These are phyloP conservation scores for Xerocomellus intermedius DNA, from an alignment of 768 basidiomycete genomes.

Conservation along the genomic window DNA sequence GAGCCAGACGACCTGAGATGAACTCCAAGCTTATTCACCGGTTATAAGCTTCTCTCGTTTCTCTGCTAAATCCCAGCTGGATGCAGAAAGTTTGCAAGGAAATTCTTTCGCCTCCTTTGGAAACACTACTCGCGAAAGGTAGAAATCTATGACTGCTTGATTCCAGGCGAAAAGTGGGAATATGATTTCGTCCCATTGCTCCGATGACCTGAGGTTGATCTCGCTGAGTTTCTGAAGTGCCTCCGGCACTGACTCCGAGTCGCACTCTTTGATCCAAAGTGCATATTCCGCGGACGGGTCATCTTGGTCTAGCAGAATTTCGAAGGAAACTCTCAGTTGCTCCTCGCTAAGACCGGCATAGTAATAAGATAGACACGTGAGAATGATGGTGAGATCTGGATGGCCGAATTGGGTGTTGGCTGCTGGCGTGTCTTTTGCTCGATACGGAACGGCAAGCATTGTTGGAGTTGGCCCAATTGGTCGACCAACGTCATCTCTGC, in stretches of 20 bases:
- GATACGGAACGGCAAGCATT: conserved; percentile 34
- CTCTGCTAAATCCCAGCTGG: conserved; percentile 38
- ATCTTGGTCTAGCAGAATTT: conserved; percentile 1
- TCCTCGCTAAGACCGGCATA: conserved; percentile 13
- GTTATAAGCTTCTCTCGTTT: conserved; percentile 11
- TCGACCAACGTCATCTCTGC: background rate
- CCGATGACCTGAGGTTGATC: conserved; percentile 3
- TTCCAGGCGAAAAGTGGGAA: conserved; percentile 3
- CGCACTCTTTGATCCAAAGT: background rate
- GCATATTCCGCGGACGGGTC: conserved; percentile 2
- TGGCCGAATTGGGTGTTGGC: conserved; percentile 35
- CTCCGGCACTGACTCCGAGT: background rate
- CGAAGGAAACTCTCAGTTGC: background rate
- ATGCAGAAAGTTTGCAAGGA: conserved; percentile 25
- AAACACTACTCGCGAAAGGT: conserved; percentile 33
- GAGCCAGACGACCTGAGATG: background rate
- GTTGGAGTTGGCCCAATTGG: conserved; percentile 10
- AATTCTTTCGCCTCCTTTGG: conserved; percentile 35
- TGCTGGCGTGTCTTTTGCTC: conserved; percentile 35
- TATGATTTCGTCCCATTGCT: conserved; percentile 2
- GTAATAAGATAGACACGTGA: conserved; percentile 36
- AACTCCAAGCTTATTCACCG: background rate
- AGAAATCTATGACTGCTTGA: conserved; percentile 2
- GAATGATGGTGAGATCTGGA: conserved; percentile 32
- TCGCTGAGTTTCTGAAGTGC: background rate